These are phyloP conservation scores for Cladophialophora exuberans DNA, from an alignment of 2,329 filamentous ascomycete species.

Conservation along the genomic window DNA sequence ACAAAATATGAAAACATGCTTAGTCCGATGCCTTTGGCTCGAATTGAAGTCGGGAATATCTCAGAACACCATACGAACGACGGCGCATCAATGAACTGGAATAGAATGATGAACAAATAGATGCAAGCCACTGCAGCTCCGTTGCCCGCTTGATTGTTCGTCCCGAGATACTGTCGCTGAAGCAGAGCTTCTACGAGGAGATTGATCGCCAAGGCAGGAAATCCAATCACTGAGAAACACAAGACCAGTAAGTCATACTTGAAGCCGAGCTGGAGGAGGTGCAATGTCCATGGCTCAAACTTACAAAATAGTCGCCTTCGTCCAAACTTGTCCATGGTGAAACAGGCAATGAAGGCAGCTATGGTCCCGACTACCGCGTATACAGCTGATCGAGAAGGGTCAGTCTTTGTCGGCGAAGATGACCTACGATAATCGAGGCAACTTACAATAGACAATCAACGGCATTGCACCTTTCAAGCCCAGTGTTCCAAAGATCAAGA, in stretches of 20 bases:
- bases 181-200: constrained; percentile 44
- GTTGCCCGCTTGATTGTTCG: constrained; percentile 39
- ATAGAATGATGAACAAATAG: constrained; percentile 46
- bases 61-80: constrained; percentile 43
- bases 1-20: constrained; percentile 26
- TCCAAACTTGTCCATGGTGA: constrained; percentile 43
- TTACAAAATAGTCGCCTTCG: constrained; percentile 43
- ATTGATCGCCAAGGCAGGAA: constrained; percentile 43
- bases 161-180: constrained; percentile 40
- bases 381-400: background rate
- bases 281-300: background rate
- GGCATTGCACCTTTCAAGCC: constrained; percentile 44
- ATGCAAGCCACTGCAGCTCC: constrained; percentile 45
- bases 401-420: background rate
- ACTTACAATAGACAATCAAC: constrained; percentile 43
- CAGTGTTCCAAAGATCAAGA: constrained; percentile 42
- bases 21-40: constrained; percentile 25
- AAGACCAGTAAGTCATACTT: background rate
- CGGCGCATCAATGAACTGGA: constrained; percentile 43
- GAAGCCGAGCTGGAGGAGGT: background rate
- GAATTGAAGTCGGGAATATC: constrained; percentile 27
- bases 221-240: constrained; percentile 39
- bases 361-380: constrained; percentile 45
- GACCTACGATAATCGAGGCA: too few relatives aligned
- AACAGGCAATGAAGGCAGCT: constrained; percentile 61